Percentiles rank a stretch among this genome's conserved stretches.
phyloP scores from a whole-genome alignment of 164 flowering plant species.

The Taxillus chinensis region DNA sequence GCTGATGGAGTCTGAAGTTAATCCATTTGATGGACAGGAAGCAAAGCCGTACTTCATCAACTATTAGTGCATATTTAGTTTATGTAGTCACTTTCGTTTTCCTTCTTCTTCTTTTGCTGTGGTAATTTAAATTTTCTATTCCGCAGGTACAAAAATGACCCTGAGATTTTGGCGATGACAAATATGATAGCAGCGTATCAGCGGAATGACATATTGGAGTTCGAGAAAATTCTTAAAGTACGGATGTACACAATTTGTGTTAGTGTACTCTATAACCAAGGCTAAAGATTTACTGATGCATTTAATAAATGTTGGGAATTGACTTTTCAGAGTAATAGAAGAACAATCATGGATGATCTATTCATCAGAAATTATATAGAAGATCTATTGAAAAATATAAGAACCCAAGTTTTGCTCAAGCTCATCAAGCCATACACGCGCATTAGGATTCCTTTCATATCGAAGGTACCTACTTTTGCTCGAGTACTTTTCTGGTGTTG shows the following conservation, averaged over 20 bases:
- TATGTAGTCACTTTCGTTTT: background rate
- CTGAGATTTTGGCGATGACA: slow-evolving; percentile 98
- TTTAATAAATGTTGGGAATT: background rate
- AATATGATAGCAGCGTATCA: slow-evolving; percentile 97
- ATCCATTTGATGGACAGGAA: slow-evolving; percentile 98
- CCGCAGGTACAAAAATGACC: slow-evolving; percentile 89
- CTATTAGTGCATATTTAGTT: background rate
- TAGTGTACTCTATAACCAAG: no score
- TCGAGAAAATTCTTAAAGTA: slow-evolving; percentile 93
- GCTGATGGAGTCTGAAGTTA: slow-evolving; percentile 98
- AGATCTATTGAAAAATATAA: slow-evolving; percentile 84
- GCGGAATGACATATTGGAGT: slow-evolving; percentile 91
- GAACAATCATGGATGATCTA: slow-evolving; percentile 97
- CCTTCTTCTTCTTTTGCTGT: background rate
- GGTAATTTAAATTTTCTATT: slow-evolving; percentile 4
- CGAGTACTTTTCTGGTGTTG: no score
- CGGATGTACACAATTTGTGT: background rate
- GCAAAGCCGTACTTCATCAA: slow-evolving; percentile 82
- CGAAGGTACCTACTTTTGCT: slow-evolving; percentile 42
- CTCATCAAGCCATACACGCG: slow-evolving; percentile 97
- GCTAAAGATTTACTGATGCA: background rate
- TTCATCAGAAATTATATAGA: slow-evolving; percentile 93
- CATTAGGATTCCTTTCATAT: slow-evolving; percentile 89
- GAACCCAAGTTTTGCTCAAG: slow-evolving; percentile 97
- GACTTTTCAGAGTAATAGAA: slow-evolving; percentile 72